These are phyloP conservation scores for Globisporangium ultimum DNA, from an alignment of 352 stramenopile genomes.

Conservation along the genomic window DNA sequence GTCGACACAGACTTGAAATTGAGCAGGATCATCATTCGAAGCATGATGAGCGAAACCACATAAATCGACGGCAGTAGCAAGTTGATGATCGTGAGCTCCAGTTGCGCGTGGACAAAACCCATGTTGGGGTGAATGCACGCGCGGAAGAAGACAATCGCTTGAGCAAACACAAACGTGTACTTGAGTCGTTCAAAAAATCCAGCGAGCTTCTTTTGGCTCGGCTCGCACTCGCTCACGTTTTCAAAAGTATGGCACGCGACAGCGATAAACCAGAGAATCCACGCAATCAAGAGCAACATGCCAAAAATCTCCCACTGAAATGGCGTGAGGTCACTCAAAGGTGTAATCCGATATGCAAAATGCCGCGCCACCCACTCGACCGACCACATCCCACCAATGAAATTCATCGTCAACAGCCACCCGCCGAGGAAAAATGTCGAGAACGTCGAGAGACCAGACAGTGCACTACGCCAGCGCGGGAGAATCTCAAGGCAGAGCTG, in stretches of 20 bases:
- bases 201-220: slow-evolving; percentile 58
- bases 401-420: slow-evolving; percentile 61
- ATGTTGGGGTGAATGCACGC: slow-evolving; percentile 79
- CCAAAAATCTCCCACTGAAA: slow-evolving; percentile 82
- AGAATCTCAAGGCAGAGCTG: slow-evolving; percentile 83
- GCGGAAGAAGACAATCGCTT: slow-evolving; percentile 76
- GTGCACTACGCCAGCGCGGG: slow-evolving; percentile 57
- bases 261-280: slow-evolving; percentile 82
- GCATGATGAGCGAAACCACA: slow-evolving; percentile 76
- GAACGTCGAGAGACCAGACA: slow-evolving; percentile 44
- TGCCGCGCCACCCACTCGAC: slow-evolving; percentile 78
- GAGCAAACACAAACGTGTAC: slow-evolving; percentile 75
- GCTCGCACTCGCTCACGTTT: slow-evolving; percentile 51
- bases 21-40: slow-evolving; percentile 66
- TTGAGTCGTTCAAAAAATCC: slow-evolving; percentile 80
- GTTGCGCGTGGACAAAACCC: slow-evolving; percentile 84
- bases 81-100: slow-evolving; percentile 89
- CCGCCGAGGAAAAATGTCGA: slow-evolving; percentile 58
- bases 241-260: slow-evolving; percentile 59
- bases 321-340: slow-evolving; percentile 56
- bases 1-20: slow-evolving; percentile 44
- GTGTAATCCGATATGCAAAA: slow-evolving; percentile 63
- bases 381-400: slow-evolving; percentile 57
- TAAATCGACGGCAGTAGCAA: slow-evolving; percentile 84
- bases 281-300: slow-evolving; percentile 68